Evolutionary conservation across 768 basidiomycete species (phyloP).

Genomic region (Sporobolomyces phaffii): DNA sequence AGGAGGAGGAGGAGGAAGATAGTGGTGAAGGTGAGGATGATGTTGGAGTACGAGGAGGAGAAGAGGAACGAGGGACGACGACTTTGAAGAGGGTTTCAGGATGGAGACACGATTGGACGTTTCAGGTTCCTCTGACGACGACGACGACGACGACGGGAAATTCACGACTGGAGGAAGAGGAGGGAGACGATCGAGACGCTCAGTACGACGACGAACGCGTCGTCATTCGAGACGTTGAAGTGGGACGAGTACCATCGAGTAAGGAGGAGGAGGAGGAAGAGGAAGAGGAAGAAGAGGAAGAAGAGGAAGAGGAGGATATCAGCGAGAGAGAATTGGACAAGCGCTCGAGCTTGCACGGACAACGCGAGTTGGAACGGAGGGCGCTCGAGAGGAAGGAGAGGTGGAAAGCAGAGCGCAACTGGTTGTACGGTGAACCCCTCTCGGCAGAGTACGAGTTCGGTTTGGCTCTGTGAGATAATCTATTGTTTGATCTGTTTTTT

Average conservation of each 20-base stretch:
- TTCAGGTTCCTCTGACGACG: neutral
- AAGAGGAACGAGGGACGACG: neutral
- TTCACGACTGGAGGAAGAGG: too few relatives aligned
- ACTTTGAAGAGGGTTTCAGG: neutral
- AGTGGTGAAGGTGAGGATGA: neutral
- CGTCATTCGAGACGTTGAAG: too few relatives aligned
- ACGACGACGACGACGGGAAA: too few relatives aligned
- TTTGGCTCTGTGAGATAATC: neutral
- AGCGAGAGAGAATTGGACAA: conserved; percentile 2
- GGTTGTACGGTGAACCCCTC: conserved; percentile 1
- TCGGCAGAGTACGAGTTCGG: conserved; percentile 9
- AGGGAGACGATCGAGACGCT: too few relatives aligned
- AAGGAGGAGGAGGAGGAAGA: neutral
- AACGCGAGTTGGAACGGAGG: conserved; percentile 13
- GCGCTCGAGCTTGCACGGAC: conserved; percentile 3
- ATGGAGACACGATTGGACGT: conserved; percentile 2
- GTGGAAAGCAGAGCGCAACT: neutral
- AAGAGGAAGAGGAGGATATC: neutral
- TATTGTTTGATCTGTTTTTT: too few relatives aligned
- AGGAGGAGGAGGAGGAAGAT: neutral
- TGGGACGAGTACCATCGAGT: too few relatives aligned
- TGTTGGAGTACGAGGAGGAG: neutral
- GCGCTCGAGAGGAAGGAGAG: neutral
- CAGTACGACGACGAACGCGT: too few relatives aligned
- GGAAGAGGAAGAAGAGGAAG: neutral